Evolutionary conservation across 169 alveolate species (phyloP), one percentile per base, ranked within the genome.

Genomic region (Eimeria acervulina): DNA sequence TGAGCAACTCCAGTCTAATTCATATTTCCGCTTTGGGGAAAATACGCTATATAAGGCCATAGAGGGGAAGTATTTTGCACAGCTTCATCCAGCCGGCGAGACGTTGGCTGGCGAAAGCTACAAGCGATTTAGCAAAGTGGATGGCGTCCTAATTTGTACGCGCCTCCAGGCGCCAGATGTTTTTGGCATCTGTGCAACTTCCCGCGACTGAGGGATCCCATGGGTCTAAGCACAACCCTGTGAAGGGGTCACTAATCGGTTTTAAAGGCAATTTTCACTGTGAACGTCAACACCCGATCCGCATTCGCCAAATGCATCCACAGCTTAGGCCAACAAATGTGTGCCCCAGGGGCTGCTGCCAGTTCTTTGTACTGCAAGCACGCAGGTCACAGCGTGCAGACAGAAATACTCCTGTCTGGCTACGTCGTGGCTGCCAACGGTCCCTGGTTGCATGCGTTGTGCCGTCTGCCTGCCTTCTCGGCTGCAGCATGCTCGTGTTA

Each of bases 271-370:
- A 33, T 33, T 31, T 68, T 26, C 7, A 6, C 15, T 68, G 80
- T 68, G 80, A 47, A 47, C 42, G 47, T 44, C 40, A 31, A n/a
- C 10, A 44, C 44, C 47, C 80, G 2, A 15, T 31, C 33, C 23
- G 47, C 23, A 68, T 28, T 68, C 42, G 33, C 80, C 80, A 42
- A 68, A 68, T 47, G 47, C 33, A 68, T 68, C 10, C 80, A 31
- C 80, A 68, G 80, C n/a, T 31, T 68, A 19, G 80, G 26, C 31
- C 47, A 31, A 31, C 80, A 3, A 33, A 33, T 63, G 74, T 26
- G n/a, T 63, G 74, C 74, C 40, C 74, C 80, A 68, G 80, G 47
- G 42, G 1, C n/a, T 6, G 74, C 74, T 68, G 36, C 74, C 74
- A 63, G 74, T n/a, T n/a, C 66, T 26, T 13, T n/a, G 80, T 68